These are phyloP conservation scores for Smittium mucronatum DNA, from an alignment of 371 early-diverging fungal genomes.

Conservation along the genomic window DNA sequence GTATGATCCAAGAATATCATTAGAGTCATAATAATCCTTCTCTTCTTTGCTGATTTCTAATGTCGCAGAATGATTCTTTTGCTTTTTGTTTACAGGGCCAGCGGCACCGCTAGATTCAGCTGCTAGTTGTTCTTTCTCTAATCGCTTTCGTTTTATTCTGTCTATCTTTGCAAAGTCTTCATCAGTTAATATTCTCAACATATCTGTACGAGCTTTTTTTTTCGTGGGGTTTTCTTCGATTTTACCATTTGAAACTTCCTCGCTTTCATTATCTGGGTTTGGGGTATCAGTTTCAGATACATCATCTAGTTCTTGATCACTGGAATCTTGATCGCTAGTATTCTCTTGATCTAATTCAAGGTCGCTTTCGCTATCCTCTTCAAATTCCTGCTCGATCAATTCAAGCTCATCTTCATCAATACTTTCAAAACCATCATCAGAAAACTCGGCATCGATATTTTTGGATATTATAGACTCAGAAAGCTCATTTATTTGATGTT, in stretches of 20 bases:
- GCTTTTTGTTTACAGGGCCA: constrained; percentile 28
- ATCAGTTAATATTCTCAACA: constrained; percentile 67
- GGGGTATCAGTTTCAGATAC: constrained; percentile 34
- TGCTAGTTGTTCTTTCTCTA: constrained; percentile 13
- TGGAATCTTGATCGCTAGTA: constrained; percentile 36
- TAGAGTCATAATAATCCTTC: constrained; percentile 43
- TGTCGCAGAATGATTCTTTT: constrained; percentile 25
- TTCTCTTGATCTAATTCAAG: constrained; percentile 38
- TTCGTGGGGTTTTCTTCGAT: too few species aligned
- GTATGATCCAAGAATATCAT: constrained; percentile 54
- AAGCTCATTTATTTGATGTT: too few species aligned
- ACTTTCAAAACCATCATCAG: constrained; percentile 43
- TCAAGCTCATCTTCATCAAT: too few species aligned
- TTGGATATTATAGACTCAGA: too few species aligned
- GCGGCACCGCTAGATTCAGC: constrained; percentile 19
- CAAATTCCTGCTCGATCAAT: constrained; percentile 7
- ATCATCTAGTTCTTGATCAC: constrained; percentile 39
- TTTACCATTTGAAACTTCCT: constrained; percentile 23
- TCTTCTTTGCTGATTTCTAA: constrained; percentile 15
- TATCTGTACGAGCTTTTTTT: constrained; percentile 25
- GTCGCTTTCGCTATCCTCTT: constrained; percentile 38
- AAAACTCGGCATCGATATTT: not conserved
- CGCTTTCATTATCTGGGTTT: constrained; percentile 30
- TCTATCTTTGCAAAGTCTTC: too few species aligned
- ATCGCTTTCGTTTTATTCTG: constrained; percentile 41